Evolutionary conservation across 805 yeast species (phyloP).

Genomic region (Wickerhamomyces xylosicus): DNA sequence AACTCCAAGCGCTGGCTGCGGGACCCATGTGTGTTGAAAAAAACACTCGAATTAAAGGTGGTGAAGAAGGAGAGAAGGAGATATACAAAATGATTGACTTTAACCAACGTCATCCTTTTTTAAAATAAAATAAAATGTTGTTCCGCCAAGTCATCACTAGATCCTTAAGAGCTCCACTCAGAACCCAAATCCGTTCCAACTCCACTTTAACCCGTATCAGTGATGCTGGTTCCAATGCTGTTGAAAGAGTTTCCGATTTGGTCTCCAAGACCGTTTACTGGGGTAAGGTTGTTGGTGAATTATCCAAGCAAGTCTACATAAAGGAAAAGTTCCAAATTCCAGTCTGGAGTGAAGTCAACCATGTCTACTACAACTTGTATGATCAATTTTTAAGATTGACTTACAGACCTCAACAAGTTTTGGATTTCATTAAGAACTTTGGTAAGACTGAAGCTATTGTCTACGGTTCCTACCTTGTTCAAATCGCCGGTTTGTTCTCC

Average conservation of each 20-base stretch:
- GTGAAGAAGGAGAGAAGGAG: neutral
- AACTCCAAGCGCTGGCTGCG: neutral
- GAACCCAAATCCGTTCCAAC: conserved; percentile 20
- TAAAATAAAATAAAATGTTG: neutral
- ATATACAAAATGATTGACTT: neutral
- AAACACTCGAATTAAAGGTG: neutral
- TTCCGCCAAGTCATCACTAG: neutral
- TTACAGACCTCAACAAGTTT: conserved; percentile 51
- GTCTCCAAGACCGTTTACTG: conserved; percentile 67
- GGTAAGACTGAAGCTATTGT: conserved; percentile 48
- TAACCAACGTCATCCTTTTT: neutral
- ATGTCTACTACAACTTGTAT: conserved; percentile 52
- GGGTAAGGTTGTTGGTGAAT: conserved; percentile 46
- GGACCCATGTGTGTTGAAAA: neutral
- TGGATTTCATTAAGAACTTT: conserved; percentile 34
- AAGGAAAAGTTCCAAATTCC: conserved; percentile 96
- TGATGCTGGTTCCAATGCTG: conserved; percentile 25
- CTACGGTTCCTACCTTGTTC: conserved; percentile 70
- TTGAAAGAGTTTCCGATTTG: conserved; percentile 25
- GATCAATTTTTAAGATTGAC: conserved; percentile 31
- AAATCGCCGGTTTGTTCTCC: conserved; percentile 83
- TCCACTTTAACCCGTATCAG: conserved; percentile 22
- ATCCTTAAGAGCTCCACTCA: neutral
- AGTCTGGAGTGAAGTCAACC: conserved; percentile 60
- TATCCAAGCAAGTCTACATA: conserved; percentile 58